These are phyloP conservation scores for Leptomonas pyrrhocoris DNA, from an alignment of 208 protist genomes.

Conservation along the genomic window DNA sequence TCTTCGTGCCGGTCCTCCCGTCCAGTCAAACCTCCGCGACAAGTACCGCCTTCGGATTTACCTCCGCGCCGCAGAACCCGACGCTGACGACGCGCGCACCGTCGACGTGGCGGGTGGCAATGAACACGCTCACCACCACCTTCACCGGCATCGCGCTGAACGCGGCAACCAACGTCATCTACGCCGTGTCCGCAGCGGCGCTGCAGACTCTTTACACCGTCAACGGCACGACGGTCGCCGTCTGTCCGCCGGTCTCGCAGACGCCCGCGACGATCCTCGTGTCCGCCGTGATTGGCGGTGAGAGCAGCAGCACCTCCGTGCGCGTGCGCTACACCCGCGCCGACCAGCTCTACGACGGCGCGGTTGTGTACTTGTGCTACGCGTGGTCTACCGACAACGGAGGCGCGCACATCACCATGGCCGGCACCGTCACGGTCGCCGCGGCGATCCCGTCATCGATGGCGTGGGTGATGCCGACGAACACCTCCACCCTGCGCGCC, in stretches of 20 bases:
- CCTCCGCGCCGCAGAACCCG: constrained; percentile 38
- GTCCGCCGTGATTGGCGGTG: constrained; percentile 33
- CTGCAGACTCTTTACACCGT: constrained; percentile 36
- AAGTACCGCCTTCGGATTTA: constrained; percentile 57
- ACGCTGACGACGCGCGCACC: constrained; percentile 38
- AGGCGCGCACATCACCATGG: constrained; percentile 56
- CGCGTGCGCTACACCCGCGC: constrained; percentile 50
- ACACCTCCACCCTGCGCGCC: constrained; percentile 45
- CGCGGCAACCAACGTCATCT: constrained; percentile 50
- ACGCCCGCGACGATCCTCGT: constrained; percentile 40
- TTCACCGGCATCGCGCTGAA: constrained; percentile 64
- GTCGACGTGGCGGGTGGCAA: constrained; percentile 64
- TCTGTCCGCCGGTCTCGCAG: constrained; percentile 53
- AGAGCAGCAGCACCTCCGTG: constrained; percentile 29
- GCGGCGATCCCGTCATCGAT: constrained; percentile 54
- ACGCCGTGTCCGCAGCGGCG: constrained; percentile 35
- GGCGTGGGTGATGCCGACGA: constrained; percentile 22
- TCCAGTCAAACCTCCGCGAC: constrained; percentile 27
- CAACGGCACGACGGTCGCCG: constrained; percentile 24
- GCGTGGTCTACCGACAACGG: constrained; percentile 44
- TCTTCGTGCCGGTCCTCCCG: constrained; percentile 72
- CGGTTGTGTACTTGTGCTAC: constrained; percentile 77
- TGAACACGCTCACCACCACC: constrained; percentile 51
- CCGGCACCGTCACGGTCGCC: constrained; percentile 43
- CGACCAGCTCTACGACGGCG: constrained; percentile 39